phyloP scores from a whole-genome alignment of 768 basidiomycete species.

The Leucosporidium yakuticum region DNA sequence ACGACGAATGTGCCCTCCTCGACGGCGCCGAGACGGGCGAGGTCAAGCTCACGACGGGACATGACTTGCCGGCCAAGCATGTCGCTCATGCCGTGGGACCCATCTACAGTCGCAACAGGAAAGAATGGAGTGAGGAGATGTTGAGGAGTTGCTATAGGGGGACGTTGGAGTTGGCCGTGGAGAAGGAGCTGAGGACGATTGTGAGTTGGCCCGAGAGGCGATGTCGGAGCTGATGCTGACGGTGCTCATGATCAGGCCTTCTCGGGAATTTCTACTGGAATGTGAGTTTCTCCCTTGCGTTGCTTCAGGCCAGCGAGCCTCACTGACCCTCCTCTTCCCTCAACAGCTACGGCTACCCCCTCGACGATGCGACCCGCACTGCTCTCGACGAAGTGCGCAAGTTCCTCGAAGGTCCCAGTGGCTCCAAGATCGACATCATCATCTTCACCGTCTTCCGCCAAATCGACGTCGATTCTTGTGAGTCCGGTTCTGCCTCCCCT shows the following conservation, averaged over 20 bases:
- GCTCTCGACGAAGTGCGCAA: constrained; percentile 27
- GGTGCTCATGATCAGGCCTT: background rate
- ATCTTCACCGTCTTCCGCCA: constrained; percentile 28
- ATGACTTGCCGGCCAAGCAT: constrained; percentile 10
- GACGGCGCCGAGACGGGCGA: constrained; percentile 28
- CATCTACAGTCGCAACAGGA: background rate
- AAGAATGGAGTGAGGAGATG: background rate
- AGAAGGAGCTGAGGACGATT: constrained; percentile 18
- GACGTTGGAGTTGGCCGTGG: constrained; percentile 21
- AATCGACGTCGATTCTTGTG: constrained; percentile 26
- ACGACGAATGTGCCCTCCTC: constrained; percentile 16
- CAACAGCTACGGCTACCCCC: constrained; percentile 29
- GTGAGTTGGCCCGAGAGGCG: background rate
- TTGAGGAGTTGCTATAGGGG: constrained; percentile 23
- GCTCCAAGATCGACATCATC: constrained; percentile 22
- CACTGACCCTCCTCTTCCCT: background rate
- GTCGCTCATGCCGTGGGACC: constrained; percentile 31
- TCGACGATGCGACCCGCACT: constrained; percentile 15
- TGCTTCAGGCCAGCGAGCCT: background rate
- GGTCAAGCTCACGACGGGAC: constrained; percentile 23
- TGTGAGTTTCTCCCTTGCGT: background rate
- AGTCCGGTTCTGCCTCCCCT: background rate
- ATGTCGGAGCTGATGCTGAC: background rate
- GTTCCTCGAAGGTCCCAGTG: constrained; percentile 12
- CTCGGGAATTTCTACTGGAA: constrained; percentile 25